Conservation (phyloP, 768 basidiomycete species). For the Hemileccinum impolitum region DNA sequence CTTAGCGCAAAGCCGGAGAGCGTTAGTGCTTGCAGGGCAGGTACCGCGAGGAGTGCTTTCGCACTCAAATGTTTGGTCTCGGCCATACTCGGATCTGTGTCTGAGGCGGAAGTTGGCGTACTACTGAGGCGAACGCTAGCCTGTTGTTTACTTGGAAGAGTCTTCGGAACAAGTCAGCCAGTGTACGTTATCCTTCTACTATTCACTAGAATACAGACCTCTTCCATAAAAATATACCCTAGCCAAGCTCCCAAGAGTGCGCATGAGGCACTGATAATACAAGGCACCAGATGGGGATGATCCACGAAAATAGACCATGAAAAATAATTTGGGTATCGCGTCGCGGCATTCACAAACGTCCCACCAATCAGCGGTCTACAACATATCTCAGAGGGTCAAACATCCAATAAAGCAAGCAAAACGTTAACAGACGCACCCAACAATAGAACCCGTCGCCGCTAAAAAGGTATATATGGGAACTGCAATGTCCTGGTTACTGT, state of each 20-base stretch:
- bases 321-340: background rate
- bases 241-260: background rate
- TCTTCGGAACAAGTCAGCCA: background rate
- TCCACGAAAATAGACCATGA: constrained; percentile 8
- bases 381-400: background rate
- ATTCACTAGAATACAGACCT: constrained; percentile 1
- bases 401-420: background rate
- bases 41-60: constrained; percentile 40
- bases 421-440: background rate
- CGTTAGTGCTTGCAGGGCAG: constrained; percentile 48
- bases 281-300: constrained; percentile 6
- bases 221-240: constrained; percentile 5
- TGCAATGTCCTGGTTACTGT: too few relatives aligned
- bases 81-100: background rate
- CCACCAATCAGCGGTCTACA: constrained; percentile 8
- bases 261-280: constrained; percentile 1
- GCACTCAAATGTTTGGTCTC: constrained; percentile 20
- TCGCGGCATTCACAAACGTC: too few relatives aligned
- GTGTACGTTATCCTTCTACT: too few relatives aligned
- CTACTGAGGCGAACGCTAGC: background rate
- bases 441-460: background rate
- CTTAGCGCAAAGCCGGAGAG: constrained; percentile 46
- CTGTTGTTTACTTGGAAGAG: constrained; percentile 2
- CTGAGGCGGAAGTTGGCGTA: background rate
- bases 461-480: too few relatives aligned